Evolutionary conservation across 1,139 yeast species (phyloP).

Genomic region (Nakaseomyces bracarensis): DNA sequence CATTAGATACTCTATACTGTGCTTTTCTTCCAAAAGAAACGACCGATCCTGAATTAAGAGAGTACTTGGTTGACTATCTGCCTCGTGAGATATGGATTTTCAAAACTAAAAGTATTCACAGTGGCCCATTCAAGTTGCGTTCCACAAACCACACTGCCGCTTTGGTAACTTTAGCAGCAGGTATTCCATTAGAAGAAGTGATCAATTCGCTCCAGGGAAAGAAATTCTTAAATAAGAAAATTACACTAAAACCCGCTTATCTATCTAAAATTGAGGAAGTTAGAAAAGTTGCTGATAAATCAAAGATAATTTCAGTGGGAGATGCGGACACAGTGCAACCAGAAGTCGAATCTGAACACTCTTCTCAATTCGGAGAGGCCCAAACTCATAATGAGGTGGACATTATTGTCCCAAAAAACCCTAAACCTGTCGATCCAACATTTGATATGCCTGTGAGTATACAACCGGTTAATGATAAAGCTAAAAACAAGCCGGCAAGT

Average conservation of each 20-base stretch:
- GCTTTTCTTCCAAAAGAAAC: conserved; percentile 38
- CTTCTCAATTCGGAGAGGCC: background rate
- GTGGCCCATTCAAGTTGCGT: conserved; percentile 26
- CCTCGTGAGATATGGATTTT: conserved; percentile 44
- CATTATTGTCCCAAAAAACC: background rate
- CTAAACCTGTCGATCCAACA: background rate
- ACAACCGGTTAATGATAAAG: background rate
- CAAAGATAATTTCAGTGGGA: conserved; percentile 6
- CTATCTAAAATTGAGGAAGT: conserved; percentile 39
- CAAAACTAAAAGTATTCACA: conserved; percentile 31
- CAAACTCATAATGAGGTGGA: background rate
- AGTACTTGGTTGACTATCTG: conserved; percentile 38
- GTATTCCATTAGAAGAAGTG: conserved; percentile 26
- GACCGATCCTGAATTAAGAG: conserved; percentile 39
- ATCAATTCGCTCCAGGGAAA: conserved; percentile 37
- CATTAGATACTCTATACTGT: conserved; percentile 47
- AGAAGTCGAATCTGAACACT: no score
- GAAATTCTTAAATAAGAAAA: conserved; percentile 31
- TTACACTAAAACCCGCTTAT: conserved; percentile 38
- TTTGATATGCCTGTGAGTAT: background rate
- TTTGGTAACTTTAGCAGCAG: conserved; percentile 42
- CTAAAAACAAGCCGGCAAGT: no score
- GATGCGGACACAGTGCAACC: no score
- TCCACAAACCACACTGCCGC: conserved; percentile 39
- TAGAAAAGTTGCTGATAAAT: conserved; percentile 32